phyloP scores from a whole-genome alignment of 169 alveolate genomes.

The Besnoitia besnoiti region DNA sequence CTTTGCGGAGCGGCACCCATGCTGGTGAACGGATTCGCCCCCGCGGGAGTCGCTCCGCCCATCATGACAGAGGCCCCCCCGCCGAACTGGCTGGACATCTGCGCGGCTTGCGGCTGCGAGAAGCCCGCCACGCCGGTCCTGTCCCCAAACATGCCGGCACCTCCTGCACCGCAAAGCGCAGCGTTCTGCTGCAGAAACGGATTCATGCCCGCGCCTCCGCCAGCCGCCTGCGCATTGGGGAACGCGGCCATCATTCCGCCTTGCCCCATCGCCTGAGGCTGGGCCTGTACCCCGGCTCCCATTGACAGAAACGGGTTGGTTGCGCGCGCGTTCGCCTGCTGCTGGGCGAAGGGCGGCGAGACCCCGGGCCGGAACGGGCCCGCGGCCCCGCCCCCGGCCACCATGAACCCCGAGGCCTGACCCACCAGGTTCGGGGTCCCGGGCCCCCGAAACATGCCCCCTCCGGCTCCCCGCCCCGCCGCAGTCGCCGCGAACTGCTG shows the following conservation, averaged over 20 bases:
- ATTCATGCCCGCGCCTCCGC: constrained; percentile 7
- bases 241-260: neutral
- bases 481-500: constrained; percentile 7
- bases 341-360: neutral
- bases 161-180: neutral
- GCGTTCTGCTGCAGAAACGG: constrained; percentile 25
- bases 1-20: neutral
- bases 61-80: neutral
- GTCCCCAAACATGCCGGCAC: neutral
- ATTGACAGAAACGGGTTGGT: neutral
- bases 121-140: neutral
- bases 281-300: neutral
- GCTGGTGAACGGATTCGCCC: constrained; percentile 22
- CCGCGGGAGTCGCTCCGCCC: neutral
- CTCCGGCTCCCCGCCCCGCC: neutral
- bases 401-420: neutral
- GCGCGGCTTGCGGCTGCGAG: neutral
- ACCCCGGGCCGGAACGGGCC: neutral
- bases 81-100: neutral
- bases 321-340: neutral
- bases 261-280: neutral
- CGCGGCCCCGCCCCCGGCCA: neutral
- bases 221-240: neutral
- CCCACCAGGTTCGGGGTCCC: neutral
- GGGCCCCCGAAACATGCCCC: neutral